These are phyloP conservation scores for Tulasnella sp. DNA, from an alignment of 768 basidiomycete genomes.

Conservation along the genomic window DNA sequence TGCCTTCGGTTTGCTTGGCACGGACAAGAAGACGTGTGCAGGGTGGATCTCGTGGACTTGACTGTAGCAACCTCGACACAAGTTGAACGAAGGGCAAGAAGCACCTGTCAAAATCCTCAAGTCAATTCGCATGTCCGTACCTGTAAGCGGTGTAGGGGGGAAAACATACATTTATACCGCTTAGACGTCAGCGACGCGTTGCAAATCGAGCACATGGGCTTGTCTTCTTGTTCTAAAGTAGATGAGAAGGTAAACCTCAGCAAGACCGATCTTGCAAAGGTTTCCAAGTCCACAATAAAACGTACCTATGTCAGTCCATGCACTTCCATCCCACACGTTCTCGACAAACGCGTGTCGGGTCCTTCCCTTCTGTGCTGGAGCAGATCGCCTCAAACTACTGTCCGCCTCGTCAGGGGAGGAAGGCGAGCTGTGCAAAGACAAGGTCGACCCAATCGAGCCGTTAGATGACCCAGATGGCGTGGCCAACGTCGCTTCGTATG, in stretches of 20 bases:
- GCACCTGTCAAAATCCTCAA: constrained; percentile 39
- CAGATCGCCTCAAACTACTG: constrained; percentile 7
- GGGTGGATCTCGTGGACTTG: too few relatives aligned
- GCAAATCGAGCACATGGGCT: constrained; percentile 80
- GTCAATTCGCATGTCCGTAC: not conserved
- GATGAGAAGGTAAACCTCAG: not conserved
- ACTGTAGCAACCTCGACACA: too few relatives aligned
- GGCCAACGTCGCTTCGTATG: constrained; percentile 55
- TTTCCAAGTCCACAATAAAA: not conserved
- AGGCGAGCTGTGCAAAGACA: constrained; percentile 39
- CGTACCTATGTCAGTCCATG: constrained; percentile 86
- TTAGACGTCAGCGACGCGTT: constrained; percentile 54
- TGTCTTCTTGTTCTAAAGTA: constrained; percentile 65
- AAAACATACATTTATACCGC: constrained; percentile 66
- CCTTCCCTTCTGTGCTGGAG: constrained; percentile 69
- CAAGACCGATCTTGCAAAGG: not conserved
- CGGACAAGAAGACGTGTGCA: too few relatives aligned
- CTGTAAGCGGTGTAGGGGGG: not conserved
- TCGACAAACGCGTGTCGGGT: constrained; percentile 81
- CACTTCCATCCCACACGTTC: constrained; percentile 69
- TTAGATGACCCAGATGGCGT: constrained; percentile 33
- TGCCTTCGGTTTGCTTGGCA: too few relatives aligned
- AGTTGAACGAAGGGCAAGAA: constrained; percentile 70
- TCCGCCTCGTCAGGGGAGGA: constrained; percentile 15
- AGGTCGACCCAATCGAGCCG: constrained; percentile 31